phyloP scores from a whole-genome alignment of 345 rosid genomes.

The Sonneratia caseolaris region DNA sequence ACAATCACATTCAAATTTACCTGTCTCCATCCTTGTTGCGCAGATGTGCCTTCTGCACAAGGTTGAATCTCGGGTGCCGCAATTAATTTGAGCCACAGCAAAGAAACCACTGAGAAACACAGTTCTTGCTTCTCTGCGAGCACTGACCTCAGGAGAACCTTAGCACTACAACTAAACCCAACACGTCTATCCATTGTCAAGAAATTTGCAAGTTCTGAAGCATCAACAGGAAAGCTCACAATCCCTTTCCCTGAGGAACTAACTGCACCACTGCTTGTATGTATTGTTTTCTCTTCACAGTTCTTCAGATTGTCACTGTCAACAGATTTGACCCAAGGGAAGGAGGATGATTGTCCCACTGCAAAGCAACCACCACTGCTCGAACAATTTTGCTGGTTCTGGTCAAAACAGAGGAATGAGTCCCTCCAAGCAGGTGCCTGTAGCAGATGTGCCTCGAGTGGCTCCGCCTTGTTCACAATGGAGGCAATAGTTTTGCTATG shows the following conservation, averaged over 20 bases:
- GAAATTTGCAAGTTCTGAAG: slow-evolving; percentile 95
- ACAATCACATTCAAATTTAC: slow-evolving; percentile 23
- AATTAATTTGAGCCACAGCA: slow-evolving; percentile 86
- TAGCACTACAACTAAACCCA: slow-evolving; percentile 77
- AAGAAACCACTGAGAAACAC: slow-evolving; percentile 87
- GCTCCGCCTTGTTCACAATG: slow-evolving; percentile 87
- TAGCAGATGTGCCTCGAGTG: slow-evolving; percentile 63
- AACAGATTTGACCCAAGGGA: slow-evolving; percentile 26
- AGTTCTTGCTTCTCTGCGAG: slow-evolving; percentile 87
- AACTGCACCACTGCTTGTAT: slow-evolving; percentile 39
- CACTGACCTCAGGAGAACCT: slow-evolving; percentile 72
- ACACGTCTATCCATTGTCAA: slow-evolving; percentile 82
- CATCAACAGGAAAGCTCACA: slow-evolving; percentile 58
- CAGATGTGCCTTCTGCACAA: slow-evolving; percentile 87
- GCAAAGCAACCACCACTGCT: slow-evolving; percentile 25
- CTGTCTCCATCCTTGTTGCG: slow-evolving; percentile 99
- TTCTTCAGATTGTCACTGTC: slow-evolving; percentile 29
- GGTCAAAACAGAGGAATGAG: slow-evolving; percentile 25
- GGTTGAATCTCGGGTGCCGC: slow-evolving; percentile 88
- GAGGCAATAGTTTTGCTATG: slow-evolving; percentile 95
- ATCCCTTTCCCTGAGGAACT: slow-evolving; percentile 45
- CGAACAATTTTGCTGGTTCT: slow-evolving; percentile 32
- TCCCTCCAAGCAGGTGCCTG: slow-evolving; percentile 59
- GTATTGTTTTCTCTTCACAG: slow-evolving; percentile 34
- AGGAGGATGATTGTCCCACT: slow-evolving; percentile 33